Evolutionary conservation across 768 basidiomycete species (phyloP).

Genomic region (Tubosaeta brunneosetosa): DNA sequence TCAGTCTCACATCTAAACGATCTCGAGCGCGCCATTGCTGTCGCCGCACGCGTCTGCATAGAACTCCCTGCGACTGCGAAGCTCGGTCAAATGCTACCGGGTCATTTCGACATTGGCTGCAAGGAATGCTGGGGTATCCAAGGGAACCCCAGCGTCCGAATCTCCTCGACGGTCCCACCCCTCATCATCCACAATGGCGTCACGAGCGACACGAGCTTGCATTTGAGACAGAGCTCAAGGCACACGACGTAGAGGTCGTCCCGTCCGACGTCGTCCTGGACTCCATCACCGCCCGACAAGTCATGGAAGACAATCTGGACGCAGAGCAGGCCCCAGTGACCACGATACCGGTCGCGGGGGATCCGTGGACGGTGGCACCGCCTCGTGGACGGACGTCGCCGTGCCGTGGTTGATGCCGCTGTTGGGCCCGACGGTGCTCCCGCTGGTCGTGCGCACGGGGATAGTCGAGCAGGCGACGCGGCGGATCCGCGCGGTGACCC

Average conservation of each 20-base stretch:
- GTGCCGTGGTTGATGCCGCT: constrained; percentile 33
- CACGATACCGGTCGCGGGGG: constrained; percentile 13
- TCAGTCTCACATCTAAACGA: constrained; percentile 14
- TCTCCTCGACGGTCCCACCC: constrained; percentile 7
- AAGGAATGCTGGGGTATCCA: constrained; percentile 46
- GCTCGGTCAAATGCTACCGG: constrained; percentile 37
- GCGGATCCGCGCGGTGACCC: constrained; percentile 40
- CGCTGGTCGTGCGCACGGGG: constrained; percentile 55
- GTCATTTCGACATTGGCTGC: constrained; percentile 47
- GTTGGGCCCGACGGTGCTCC: constrained; percentile 53
- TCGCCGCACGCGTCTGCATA: constrained; percentile 32
- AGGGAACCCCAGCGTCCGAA: constrained; percentile 26
- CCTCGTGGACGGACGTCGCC: constrained; percentile 27
- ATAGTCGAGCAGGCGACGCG: constrained; percentile 63
- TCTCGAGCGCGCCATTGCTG: too few relatives aligned
- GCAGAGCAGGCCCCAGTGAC: constrained; percentile 14
- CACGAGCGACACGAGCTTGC: background rate
- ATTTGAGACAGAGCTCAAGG: constrained; percentile 39
- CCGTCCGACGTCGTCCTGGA: constrained; percentile 23
- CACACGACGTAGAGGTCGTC: constrained; percentile 28
- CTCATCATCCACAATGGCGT: background rate
- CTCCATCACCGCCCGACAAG: constrained; percentile 23
- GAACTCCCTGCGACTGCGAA: constrained; percentile 41
- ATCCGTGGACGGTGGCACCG: constrained; percentile 27
- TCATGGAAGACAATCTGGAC: constrained; percentile 32